A percentile compares a stretch with the other conserved stretches of the same genome.
Conservation (phyloP, 2,329 filamentous ascomycete species). For the Fusarium kyushuense region DNA sequence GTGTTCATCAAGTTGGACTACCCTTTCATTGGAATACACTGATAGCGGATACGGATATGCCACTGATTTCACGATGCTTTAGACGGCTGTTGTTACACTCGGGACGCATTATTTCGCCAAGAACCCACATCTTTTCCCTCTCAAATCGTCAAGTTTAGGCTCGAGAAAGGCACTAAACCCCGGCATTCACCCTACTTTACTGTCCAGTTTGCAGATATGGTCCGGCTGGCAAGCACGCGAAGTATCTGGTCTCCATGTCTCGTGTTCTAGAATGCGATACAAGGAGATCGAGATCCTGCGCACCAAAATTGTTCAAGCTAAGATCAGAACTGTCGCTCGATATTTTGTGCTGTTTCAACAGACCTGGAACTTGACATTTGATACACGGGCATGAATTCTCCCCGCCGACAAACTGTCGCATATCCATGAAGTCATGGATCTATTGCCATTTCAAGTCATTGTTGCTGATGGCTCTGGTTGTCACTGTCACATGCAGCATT, state of each 20-base stretch:
- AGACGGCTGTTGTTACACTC: conserved; percentile 8
- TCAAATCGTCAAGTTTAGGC: background rate
- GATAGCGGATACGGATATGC: conserved; percentile 18
- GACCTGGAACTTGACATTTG: background rate
- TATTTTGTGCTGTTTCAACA: conserved; percentile 9
- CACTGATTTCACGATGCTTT: conserved; percentile 2
- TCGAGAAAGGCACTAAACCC: background rate
- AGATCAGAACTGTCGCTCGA: background rate
- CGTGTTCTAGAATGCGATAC: background rate
- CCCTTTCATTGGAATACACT: conserved; percentile 11
- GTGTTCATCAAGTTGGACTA: conserved; percentile 11
- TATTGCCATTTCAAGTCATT: background rate
- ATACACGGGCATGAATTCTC: background rate
- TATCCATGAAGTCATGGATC: conserved; percentile 15
- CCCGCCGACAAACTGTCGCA: background rate
- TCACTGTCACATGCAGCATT: conserved; percentile 37
- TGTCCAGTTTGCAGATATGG: background rate
- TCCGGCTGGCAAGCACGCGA: background rate
- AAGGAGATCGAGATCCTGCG: background rate
- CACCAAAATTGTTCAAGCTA: background rate
- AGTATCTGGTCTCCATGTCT: background rate
- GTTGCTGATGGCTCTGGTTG: conserved; percentile 5
- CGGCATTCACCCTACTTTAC: background rate
- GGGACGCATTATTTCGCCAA: background rate
- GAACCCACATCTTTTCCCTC: background rate